These are phyloP conservation scores for Neckera pumila DNA, from an alignment of 225 moss, liverwort and hornwort genomes.

Conservation along the genomic window DNA sequence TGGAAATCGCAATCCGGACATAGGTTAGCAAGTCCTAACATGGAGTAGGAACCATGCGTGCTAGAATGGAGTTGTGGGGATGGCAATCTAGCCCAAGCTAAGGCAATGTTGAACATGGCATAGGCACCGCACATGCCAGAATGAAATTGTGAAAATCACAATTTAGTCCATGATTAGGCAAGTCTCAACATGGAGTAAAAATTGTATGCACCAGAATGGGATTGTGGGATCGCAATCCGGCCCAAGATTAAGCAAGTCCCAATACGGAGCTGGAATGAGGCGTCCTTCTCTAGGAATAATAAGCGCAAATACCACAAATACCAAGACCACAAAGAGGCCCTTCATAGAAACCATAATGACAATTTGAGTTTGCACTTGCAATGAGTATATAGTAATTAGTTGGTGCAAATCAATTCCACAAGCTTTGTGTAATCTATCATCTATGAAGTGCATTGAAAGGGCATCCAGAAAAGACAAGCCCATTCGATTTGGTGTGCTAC, in stretches of 20 bases:
- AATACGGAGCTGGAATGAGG: background rate
- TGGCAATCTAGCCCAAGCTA: no score
- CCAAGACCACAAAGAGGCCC: no score
- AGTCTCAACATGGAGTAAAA: no score
- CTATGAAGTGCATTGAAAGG: background rate
- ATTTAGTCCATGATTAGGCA: no score
- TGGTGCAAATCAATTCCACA: background rate
- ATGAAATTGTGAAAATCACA: no score
- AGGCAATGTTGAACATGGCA: no score
- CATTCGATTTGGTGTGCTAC: fast-evolving
- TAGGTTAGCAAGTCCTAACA: background rate
- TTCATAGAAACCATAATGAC: background rate
- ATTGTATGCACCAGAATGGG: no score
- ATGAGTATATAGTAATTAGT: background rate
- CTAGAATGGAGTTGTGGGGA: no score
- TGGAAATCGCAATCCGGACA: fast-evolving
- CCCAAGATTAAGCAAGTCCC: no score
- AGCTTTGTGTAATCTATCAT: background rate
- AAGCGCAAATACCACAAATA: background rate
- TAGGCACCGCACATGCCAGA: no score
- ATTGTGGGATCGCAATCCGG: no score
- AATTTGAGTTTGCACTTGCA: background rate
- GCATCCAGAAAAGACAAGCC: fast-evolving
- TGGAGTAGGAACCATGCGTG: no score
- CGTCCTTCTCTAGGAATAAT: background rate